Base-by-base conservation (phyloP, 2,329 filamentous ascomycete species). In the Fusarium torreyae region DNA sequence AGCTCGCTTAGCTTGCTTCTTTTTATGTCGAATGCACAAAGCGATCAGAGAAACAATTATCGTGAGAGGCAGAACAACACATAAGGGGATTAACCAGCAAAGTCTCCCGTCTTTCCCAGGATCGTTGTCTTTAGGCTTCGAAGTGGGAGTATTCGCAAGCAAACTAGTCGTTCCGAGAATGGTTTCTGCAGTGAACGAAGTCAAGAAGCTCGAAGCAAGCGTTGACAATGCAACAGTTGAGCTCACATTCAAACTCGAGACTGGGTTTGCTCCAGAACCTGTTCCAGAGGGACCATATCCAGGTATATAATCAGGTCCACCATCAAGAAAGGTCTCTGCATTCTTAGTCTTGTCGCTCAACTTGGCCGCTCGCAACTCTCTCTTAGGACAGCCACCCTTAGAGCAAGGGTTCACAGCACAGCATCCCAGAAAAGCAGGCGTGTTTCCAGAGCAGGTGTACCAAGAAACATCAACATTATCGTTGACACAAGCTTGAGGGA, bases 401-500 rank as follows among this genome's bases (percentile, higher is more conserved):
- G 15, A 6, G 14, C 75, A 78, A 9, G 71, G 66, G 38, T 77
- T 65, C 45, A 68, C 53, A 0, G 60, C 39, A 31, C 81, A 83
- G 50, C 81, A 83, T 10, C 81, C 81, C 11, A 83, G 40, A 36
- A 82, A 83, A 0, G 80, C 75, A 18, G 77, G 75, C 0, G 28
- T 62, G 7, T 70, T 71, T 2, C 50, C 45, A 5, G 67, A 36
- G 54, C 81, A 83, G 1, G 76, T 74, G 49, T 78, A 81, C 79
- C 81, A 83, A 1, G 69, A 22, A 2, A 63, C 67, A 1, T 54
- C 46, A 4, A 44, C 42, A 9, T 69, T 65, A 7, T 69, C 59
- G 8, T 68, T 70, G 42, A 68, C 42, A 48, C 81, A 83, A 8
- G 65, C 62, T 55, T 83, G 81, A 1, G 69, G 50, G 1, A 60